Base-by-base conservation (phyloP, 139 green algal species). In the Micractinium conductrix region DNA sequence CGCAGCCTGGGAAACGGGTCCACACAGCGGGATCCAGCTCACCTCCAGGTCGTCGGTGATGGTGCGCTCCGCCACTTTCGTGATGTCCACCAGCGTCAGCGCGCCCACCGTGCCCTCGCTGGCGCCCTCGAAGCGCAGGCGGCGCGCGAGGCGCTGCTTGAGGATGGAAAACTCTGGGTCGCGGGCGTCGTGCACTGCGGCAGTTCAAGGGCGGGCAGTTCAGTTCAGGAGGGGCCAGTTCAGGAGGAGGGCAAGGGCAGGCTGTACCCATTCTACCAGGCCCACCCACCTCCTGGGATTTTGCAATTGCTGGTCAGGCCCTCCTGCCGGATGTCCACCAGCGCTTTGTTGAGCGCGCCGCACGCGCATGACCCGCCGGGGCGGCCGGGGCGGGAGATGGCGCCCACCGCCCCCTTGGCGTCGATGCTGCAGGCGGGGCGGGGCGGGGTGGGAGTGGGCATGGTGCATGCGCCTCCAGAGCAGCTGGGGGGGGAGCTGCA, bases 151-250 rank as follows among this genome's bases (percentile, higher is more conserved):
- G 78, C 95, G 93, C 82, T 95, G 91, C 91, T 96, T 97, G 8
- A 98, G 90, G 86, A 98, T 97, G 84, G 91, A 92, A 85, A 93
- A 95, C 93, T 98, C 95, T 0, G 93, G 94, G 86, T 98, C 94
- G 69, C 95, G 84, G 12, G 90, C 84, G 68, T 98, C 94, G 80
- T 97, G 93, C 83, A 91, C 89, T 80, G 89, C 90, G 81, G 82
- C 28, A 9, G 5, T 17, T 16, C 48, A 58, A 12, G 21, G 60
- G 24, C 22, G 60, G 60, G 55, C 5, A 37, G 17, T 35, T 73
- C 16, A 12, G 35, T 21, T n/a, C n/a, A n/a, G n/a, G n/a, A n/a
- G n/a, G n/a, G n/a, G n/a, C n/a, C n/a, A n/a, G n/a, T n/a, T n/a
- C 50, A 33, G 33, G 8, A 50, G 50, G 48, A 62, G 48, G 19